A percentile compares a stretch with the other conserved stretches of the same genome.
These are phyloP conservation scores for Cryphonectria japonica DNA, from an alignment of 2,329 filamentous ascomycete genomes.

Conservation along the genomic window DNA sequence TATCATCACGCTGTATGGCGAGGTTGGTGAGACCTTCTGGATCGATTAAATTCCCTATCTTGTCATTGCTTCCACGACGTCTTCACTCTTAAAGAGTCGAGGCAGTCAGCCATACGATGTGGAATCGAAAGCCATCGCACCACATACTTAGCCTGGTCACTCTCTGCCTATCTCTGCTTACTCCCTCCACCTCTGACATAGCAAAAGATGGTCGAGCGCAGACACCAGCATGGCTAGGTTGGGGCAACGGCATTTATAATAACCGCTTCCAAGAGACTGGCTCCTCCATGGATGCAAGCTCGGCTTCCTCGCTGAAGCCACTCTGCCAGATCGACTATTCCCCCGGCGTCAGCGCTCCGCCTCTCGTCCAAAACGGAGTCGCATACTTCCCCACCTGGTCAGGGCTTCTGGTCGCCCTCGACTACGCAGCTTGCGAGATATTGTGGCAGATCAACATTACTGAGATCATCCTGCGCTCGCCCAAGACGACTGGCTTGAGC, in stretches of 20 bases:
- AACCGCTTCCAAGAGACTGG: slow-evolving; percentile 31
- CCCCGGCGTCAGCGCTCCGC: slow-evolving; percentile 31
- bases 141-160: neutral
- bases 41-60: neutral
- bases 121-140: too few relatives aligned
- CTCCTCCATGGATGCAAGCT: slow-evolving; percentile 23
- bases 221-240: slow-evolving; percentile 29
- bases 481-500: slow-evolving; percentile 34
- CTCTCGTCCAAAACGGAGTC: slow-evolving; percentile 24
- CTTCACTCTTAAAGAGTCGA: neutral
- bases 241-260: slow-evolving; percentile 31
- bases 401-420: slow-evolving; percentile 38
- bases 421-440: slow-evolving; percentile 36
- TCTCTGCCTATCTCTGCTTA: neutral
- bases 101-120: too few relatives aligned
- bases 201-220: neutral
- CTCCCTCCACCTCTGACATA: neutral
- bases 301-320: slow-evolving; percentile 16
- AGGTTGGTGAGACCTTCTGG: neutral
- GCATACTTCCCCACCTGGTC: slow-evolving; percentile 40
- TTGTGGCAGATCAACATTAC: slow-evolving; percentile 35
- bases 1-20: neutral
- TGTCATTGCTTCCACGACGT: neutral
- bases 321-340: slow-evolving; percentile 29
- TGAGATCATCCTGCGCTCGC: too few relatives aligned